These are phyloP conservation scores for Setaria viridis DNA, from an alignment of 202 grass and related monocot species.

Conservation along the genomic window DNA sequence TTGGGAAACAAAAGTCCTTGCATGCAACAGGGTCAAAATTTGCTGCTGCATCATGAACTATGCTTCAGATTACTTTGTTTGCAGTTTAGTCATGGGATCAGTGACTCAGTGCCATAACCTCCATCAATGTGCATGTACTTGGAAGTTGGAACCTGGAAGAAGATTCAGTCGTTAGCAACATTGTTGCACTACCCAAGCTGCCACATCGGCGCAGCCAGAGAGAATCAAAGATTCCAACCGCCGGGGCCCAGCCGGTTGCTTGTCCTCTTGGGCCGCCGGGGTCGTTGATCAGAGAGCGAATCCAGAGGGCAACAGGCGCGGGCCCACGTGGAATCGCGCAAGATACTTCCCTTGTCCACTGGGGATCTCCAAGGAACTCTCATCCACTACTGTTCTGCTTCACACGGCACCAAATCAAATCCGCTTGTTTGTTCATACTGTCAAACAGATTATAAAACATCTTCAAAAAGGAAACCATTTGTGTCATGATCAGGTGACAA, in stretches of 20 bases:
- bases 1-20: no score
- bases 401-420: background rate
- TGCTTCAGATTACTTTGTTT: no score
- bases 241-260: constrained; percentile 31
- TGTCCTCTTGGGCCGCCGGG: background rate
- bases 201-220: constrained; percentile 23
- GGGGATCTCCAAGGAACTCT: constrained; percentile 40
- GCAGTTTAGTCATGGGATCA: no score
- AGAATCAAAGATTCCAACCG: constrained; percentile 49
- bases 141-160: no score
- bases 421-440: background rate
- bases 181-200: background rate
- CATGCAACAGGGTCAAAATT: no score
- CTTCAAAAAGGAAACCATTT: background rate
- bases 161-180: no score
- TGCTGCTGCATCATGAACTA: no score
- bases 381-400: background rate
- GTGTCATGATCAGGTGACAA: constrained; percentile 30
- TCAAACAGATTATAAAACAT: background rate
- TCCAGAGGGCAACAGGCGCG: constrained; percentile 24
- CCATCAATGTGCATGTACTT: no score
- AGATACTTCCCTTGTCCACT: constrained; percentile 74
- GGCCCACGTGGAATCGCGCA: constrained; percentile 57
- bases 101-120: no score
- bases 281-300: constrained; percentile 38